Evolutionary conservation across 2,329 filamentous ascomycete species (phyloP), one percentile per base, ranked within the genome.

Genomic region (Colletotrichum nymphaeae): DNA sequence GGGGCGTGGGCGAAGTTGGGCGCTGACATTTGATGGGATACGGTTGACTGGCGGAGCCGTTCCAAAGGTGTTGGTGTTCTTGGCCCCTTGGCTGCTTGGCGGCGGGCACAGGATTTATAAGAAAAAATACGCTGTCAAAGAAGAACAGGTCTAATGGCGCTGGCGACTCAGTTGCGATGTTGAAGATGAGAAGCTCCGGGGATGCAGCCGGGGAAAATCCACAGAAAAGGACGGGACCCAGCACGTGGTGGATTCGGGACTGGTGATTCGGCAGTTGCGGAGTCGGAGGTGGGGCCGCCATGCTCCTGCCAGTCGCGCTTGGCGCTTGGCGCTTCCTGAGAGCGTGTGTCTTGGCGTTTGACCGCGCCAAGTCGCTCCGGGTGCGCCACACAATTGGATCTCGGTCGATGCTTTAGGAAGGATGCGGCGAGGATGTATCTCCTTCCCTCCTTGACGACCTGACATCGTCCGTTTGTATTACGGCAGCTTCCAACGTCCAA

Each of bases 1-100:
- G 63, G 60, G 49, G 24, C 26, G 56, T 52, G 22, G 32, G 5
- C 32, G 56, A 12, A 70, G 11, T 37, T 49, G 5, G 55, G 32
- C 24, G 30, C 53, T 62, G 67, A 71, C 56, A 71, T 73, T 71
- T 55, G 67, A 71, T 42, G 56, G 16, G 1, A 49, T 16, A 12
- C 22, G 57, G 67, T 42, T 46, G 60, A 60, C 28, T 28, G 26
- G 60, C 60, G 55, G 60, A 52, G 35, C 71, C 55, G 35, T 56
- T 28, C 30, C n/a, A 28, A 56, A 70, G 30, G 42, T 53, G 35
- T 30, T 32, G 19, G 55, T 30, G 32, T n/a, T 53, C 71, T 73
- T 73, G 62, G 71, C 71, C 12, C 60, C 71, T 73, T 73, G 71
- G 71, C 71, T 49, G 60, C 71, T 73, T 73, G 71, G 71, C 71